Evolutionary conservation across 768 basidiomycete species (phyloP).

Genomic region (Russula ochroleuca): DNA sequence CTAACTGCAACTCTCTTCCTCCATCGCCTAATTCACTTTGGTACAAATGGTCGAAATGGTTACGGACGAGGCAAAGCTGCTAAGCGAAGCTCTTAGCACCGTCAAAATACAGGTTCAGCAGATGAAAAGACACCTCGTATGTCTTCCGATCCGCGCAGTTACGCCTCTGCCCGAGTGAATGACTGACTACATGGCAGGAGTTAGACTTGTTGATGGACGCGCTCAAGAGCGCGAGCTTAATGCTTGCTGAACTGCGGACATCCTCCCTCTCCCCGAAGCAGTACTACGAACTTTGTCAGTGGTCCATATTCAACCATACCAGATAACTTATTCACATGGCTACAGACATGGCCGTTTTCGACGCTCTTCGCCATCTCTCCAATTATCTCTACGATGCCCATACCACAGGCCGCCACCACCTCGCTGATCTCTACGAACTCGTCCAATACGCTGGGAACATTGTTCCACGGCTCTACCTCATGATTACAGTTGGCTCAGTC

Average conservation of each 20-base stretch:
- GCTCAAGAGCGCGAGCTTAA: slow-evolving; percentile 92
- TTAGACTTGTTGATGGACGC: slow-evolving; percentile 98
- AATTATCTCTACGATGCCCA: slow-evolving; percentile 98
- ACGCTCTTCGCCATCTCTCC: slow-evolving; percentile 89
- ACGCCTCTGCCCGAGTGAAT: neutral
- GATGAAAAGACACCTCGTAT: slow-evolving; percentile 89
- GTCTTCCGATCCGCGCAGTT: slow-evolving; percentile 20
- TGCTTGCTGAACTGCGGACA: slow-evolving; percentile 94
- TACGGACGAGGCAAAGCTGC: slow-evolving; percentile 75
- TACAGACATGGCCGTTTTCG: slow-evolving; percentile 97
- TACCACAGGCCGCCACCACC: slow-evolving; percentile 83
- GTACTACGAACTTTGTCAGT: slow-evolving; percentile 93
- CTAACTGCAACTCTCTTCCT: neutral
- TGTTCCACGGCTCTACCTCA: slow-evolving; percentile 89
- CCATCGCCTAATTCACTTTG: neutral
- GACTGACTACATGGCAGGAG: slow-evolving; percentile 49
- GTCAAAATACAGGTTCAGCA: slow-evolving; percentile 91
- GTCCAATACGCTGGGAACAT: slow-evolving; percentile 99
- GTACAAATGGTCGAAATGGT: slow-evolving; percentile 31
- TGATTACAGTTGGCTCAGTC: slow-evolving; percentile 99
- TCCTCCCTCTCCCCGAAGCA: slow-evolving; percentile 93
- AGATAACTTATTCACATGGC: neutral
- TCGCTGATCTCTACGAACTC: slow-evolving; percentile 97
- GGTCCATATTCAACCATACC: neutral
- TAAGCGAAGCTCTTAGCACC: slow-evolving; percentile 78